These are phyloP conservation scores for Apium graveolens DNA, from an alignment of 129 eudicot genomes.

Conservation along the genomic window DNA sequence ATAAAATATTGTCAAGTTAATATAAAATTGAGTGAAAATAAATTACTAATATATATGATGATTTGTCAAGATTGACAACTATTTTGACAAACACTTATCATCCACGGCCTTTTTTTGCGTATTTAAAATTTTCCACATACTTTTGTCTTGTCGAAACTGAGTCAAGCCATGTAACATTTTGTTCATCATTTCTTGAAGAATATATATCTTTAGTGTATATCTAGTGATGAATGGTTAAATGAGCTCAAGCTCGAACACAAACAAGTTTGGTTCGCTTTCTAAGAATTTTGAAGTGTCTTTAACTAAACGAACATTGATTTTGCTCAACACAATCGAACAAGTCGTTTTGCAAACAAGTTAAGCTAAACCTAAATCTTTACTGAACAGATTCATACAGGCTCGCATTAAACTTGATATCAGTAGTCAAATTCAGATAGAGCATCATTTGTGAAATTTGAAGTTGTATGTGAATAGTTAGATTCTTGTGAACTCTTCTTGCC, in stretches of 20 bases:
- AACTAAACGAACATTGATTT: background rate
- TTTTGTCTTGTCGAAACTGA: background rate
- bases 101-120: background rate
- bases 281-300: background rate
- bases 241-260: background rate
- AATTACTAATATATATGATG: no score
- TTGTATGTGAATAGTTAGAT: background rate
- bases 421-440: background rate
- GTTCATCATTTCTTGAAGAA: background rate
- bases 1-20: no score
- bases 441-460: background rate
- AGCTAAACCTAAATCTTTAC: background rate
- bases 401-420: background rate
- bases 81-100: no score
- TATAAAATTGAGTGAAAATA: no score
- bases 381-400: background rate
- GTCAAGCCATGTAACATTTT: background rate
- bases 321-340: no score
- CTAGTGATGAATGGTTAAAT: background rate
- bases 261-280: background rate
- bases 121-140: background rate
- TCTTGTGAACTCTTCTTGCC: background rate
- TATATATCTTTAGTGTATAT: background rate
- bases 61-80: no score
- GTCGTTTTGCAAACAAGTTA: no score